Conservation (phyloP, 169 alveolate species). For the Miamiensis avidus region DNA sequence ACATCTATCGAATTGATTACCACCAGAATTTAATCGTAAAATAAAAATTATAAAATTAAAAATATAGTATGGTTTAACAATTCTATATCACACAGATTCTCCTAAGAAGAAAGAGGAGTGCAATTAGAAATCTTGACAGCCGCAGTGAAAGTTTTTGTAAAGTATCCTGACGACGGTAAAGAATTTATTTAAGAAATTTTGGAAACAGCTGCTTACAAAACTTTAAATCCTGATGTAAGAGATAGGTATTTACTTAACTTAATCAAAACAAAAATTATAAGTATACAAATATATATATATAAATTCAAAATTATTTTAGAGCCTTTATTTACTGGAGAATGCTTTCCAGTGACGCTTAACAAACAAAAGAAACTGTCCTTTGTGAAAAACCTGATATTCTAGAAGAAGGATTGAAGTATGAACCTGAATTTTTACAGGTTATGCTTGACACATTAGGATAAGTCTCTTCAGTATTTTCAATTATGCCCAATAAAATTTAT, state of each 20-base stretch:
- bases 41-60: not conserved
- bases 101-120: slow-evolving; percentile 62
- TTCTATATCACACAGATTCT: not conserved
- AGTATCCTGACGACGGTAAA: slow-evolving; percentile 79
- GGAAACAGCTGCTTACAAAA: slow-evolving; percentile 92
- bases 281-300: no score
- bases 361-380: slow-evolving; percentile 93
- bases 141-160: slow-evolving; percentile 91
- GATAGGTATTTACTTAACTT: slow-evolving; percentile 58
- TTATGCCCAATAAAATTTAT: slow-evolving; percentile 84
- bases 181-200: slow-evolving; percentile 88
- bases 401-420: slow-evolving; percentile 75
- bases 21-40: slow-evolving; percentile 19
- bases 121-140: slow-evolving; percentile 95
- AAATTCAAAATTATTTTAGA: slow-evolving; percentile 46
- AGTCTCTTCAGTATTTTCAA: slow-evolving; percentile 88
- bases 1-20: slow-evolving; percentile 20
- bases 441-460: slow-evolving; percentile 83
- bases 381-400: slow-evolving; percentile 91
- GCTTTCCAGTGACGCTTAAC: slow-evolving; percentile 93
- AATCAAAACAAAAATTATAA: no score
- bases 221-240: slow-evolving; percentile 97
- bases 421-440: slow-evolving; percentile 79
- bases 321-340: slow-evolving; percentile 98
- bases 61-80: not conserved